These are phyloP conservation scores for Aureobasidium namibiae DNA, from an alignment of 2,329 filamentous ascomycete genomes.

Conservation along the genomic window DNA sequence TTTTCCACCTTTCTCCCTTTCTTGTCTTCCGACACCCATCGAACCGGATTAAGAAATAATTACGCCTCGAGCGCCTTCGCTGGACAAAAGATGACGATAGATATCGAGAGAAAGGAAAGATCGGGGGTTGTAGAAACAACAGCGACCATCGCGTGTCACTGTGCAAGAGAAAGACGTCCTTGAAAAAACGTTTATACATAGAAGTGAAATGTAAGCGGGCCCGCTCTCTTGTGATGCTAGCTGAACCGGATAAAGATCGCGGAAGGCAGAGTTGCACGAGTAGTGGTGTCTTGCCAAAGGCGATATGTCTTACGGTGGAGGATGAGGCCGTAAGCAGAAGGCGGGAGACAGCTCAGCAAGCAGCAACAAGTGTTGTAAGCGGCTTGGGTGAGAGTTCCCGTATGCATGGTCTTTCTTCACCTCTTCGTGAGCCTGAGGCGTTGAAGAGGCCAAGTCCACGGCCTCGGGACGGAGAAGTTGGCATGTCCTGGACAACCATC, in stretches of 20 bases:
- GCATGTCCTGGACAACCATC: background rate
- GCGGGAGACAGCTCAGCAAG: background rate
- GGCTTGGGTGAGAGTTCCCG: background rate
- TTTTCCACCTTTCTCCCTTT: background rate
- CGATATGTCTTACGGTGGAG: background rate
- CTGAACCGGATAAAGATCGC: background rate
- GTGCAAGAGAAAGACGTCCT: background rate
- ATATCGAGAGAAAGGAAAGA: background rate
- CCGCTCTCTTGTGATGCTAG: background rate
- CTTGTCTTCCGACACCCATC: background rate
- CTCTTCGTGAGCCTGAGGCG: background rate
- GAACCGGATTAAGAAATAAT: background rate
- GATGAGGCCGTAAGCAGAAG: background rate
- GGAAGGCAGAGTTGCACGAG: background rate
- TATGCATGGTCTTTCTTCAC: background rate
- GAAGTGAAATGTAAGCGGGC: background rate
- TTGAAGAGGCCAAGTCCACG: background rate
- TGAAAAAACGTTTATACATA: slow-evolving; percentile 4
- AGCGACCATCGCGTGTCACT: background rate
- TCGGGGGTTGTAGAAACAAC: background rate
- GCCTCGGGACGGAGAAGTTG: background rate
- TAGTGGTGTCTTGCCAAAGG: background rate
- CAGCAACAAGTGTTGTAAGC: background rate
- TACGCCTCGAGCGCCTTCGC: slow-evolving; percentile 9
- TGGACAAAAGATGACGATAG: background rate